Evolutionary conservation across 768 basidiomycete species (phyloP).

Genomic region (Arthromyces matolae): DNA sequence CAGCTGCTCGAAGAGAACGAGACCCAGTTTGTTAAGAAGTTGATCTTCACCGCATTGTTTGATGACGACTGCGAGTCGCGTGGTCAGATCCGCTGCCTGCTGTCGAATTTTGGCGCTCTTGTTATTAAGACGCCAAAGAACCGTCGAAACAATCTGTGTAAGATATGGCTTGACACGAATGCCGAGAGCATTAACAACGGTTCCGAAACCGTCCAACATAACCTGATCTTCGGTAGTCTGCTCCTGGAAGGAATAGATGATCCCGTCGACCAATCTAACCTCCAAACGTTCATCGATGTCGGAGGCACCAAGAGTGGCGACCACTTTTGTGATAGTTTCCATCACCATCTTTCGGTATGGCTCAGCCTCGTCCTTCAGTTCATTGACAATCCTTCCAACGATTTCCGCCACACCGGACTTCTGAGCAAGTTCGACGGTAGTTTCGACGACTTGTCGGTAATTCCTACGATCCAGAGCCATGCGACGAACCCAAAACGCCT

Average conservation of each 20-base stretch:
- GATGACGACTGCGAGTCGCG: constrained; percentile 94
- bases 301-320: constrained; percentile 90
- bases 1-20: constrained; percentile 96
- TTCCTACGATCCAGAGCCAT: constrained; percentile 98
- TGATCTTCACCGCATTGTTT: constrained; percentile 98
- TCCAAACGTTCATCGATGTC: constrained; percentile 97
- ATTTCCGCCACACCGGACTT: constrained; percentile 97
- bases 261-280: constrained; percentile 92
- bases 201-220: constrained; percentile 98
- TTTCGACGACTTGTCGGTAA: constrained; percentile 96
- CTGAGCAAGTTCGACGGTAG: constrained; percentile 96
- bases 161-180: constrained; percentile 98
- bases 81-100: constrained; percentile 97
- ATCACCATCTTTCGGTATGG: constrained; percentile 99
- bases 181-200: constrained; percentile 93
- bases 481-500: constrained; percentile 95
- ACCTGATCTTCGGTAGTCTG: constrained; percentile 99
- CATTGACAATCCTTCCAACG: constrained; percentile 83
- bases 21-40: constrained; percentile 89
- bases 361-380: constrained; percentile 87
- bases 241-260: constrained; percentile 99
- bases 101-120: constrained; percentile 99
- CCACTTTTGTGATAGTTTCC: constrained; percentile 98
- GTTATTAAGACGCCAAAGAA: constrained; percentile 99
- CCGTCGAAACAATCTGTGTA: constrained; percentile 97